Percentiles rank a stretch among this genome's conserved stretches.
Evolutionary conservation across 1,284 basidiomycete species (phyloP).

Genomic region (Microbotryum silenes-acaulis): DNA sequence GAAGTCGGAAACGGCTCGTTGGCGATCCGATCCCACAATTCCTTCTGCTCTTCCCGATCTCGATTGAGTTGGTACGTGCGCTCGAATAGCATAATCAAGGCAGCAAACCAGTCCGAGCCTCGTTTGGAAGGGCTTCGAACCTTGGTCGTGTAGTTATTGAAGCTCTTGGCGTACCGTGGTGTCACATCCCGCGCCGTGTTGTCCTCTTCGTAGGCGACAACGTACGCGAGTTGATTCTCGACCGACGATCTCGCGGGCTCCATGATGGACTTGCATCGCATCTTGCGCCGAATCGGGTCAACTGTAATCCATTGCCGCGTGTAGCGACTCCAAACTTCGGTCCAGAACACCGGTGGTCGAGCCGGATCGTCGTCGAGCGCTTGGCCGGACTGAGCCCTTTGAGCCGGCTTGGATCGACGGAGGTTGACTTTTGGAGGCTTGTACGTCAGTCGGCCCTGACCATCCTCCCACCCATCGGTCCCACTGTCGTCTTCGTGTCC

Average conservation of each 20-base stretch:
- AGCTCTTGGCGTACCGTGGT: constrained; percentile 52
- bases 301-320: constrained; percentile 89
- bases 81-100: constrained; percentile 54
- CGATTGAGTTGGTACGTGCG: constrained; percentile 78
- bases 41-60: constrained; percentile 91
- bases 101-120: constrained; percentile 31
- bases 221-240: constrained; percentile 86
- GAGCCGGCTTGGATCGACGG: constrained; percentile 1
- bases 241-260: constrained; percentile 58
- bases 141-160: constrained; percentile 28
- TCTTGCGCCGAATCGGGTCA: constrained; percentile 72
- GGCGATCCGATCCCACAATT: constrained; percentile 67
- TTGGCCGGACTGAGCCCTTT: not conserved
- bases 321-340: constrained; percentile 88
- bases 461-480: constrained; percentile 37
- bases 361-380: not conserved
- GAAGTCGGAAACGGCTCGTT: constrained; percentile 92
- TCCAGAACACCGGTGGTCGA: constrained; percentile 89
- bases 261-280: constrained; percentile 73
- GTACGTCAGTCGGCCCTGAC: constrained; percentile 20
- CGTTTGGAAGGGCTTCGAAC: constrained; percentile 24
- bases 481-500: constrained; percentile 34
- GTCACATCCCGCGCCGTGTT: constrained; percentile 56
- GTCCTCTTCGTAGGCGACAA: constrained; percentile 85
- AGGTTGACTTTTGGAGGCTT: constrained; percentile 20